Conservation (phyloP, 805 yeast species). For the Starmerella stellata region DNA sequence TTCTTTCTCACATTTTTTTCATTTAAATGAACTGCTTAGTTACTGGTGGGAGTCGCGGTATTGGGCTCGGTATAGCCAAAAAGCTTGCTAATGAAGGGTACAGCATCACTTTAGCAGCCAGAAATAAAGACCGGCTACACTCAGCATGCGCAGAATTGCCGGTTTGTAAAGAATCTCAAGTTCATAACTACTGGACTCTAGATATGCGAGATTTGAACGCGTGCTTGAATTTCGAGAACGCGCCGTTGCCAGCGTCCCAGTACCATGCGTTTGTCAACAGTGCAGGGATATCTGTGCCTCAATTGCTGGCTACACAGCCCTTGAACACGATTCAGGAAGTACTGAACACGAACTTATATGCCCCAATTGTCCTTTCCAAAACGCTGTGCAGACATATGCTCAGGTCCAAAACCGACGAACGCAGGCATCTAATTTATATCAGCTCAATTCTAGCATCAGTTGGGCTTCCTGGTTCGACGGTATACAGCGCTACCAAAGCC, state of each 20-base stretch:
- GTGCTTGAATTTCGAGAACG: constrained; percentile 1
- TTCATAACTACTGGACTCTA: constrained; percentile 9
- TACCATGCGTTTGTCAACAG: constrained; percentile 26
- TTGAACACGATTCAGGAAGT: constrained; percentile 29
- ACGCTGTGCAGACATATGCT: constrained; percentile 36
- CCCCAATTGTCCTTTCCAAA: constrained; percentile 44
- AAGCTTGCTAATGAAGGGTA: constrained; percentile 36
- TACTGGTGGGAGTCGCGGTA: constrained; percentile 56
- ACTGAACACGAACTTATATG: constrained; percentile 37
- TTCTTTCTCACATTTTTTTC: too few relatives aligned
- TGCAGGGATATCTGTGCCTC: constrained; percentile 43
- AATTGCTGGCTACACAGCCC: constrained; percentile 31
- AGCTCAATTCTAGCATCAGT: constrained; percentile 39
- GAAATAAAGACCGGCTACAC: constrained; percentile 27
- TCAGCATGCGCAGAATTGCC: constrained; percentile 16
- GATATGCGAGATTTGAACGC: constrained; percentile 11
- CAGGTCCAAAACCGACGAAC: constrained; percentile 14
- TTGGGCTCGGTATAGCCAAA: constrained; percentile 41
- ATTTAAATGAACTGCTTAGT: constrained; percentile 22
- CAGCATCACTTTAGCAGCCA: constrained; percentile 33
- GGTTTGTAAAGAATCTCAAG: constrained; percentile 4
- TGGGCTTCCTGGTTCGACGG: constrained; percentile 36
- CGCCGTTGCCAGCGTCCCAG: constrained; percentile 26
- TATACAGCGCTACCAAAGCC: constrained; percentile 53
- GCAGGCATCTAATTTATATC: constrained; percentile 35